These are phyloP conservation scores for Thelephora aurantiotincta DNA, from an alignment of 768 basidiomycete genomes.

Conservation along the genomic window DNA sequence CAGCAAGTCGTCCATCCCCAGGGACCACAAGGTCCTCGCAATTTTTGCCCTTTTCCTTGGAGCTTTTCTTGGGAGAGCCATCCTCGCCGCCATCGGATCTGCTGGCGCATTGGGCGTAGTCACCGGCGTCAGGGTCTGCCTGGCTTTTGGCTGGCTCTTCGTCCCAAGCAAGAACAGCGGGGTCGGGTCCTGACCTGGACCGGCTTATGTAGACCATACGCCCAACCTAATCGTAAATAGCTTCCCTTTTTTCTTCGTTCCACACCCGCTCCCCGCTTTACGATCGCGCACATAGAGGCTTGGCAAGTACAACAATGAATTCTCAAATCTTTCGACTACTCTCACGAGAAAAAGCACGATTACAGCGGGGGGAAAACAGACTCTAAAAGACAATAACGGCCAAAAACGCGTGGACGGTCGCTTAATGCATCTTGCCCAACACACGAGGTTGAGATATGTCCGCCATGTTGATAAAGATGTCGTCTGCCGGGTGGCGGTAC, in stretches of 20 bases:
- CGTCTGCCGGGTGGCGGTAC: slow-evolving; percentile 91
- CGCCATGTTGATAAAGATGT: slow-evolving; percentile 92
- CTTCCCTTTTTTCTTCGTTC: no score
- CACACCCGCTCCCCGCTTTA: no score
- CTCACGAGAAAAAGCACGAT: no score
- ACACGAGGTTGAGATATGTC: slow-evolving; percentile 75
- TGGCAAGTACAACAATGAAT: no score
- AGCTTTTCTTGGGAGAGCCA: slow-evolving; percentile 49
- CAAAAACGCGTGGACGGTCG: neutral
- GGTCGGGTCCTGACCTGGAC: neutral
- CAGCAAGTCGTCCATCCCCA: slow-evolving; percentile 34
- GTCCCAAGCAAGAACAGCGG: slow-evolving; percentile 28
- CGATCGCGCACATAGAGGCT: no score
- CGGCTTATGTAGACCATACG: neutral
- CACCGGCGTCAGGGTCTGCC: slow-evolving; percentile 43
- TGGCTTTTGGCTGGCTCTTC: slow-evolving; percentile 53
- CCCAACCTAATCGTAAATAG: no score
- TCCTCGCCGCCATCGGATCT: slow-evolving; percentile 39
- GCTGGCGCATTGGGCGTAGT: slow-evolving; percentile 55
- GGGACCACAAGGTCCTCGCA: slow-evolving; percentile 62
- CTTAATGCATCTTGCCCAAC: slow-evolving; percentile 28
- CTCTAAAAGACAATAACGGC: no score
- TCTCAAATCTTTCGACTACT: no score
- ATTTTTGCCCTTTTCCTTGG: slow-evolving; percentile 61
- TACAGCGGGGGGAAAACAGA: no score